phyloP scores from a whole-genome alignment of 2,329 filamentous ascomycete genomes.

The Alternaria sp. region DNA sequence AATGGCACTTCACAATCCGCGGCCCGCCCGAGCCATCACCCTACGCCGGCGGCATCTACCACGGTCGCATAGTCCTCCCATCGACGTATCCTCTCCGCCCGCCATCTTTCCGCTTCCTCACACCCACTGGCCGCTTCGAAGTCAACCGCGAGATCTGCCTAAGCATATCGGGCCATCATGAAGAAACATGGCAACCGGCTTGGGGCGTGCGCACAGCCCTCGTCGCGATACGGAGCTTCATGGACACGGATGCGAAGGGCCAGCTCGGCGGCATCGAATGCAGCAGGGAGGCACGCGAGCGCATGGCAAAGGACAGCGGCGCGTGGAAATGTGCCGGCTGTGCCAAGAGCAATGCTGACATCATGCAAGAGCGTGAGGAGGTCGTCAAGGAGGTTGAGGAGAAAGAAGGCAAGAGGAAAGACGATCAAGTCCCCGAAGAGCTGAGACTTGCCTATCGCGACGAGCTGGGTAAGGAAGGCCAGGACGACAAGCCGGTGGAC shows the following conservation, averaged over 20 bases:
- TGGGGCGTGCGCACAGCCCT: conserved; percentile 95
- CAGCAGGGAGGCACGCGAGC: conserved; percentile 65
- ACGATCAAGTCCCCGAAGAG: conserved; percentile 60
- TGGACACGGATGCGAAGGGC: conserved; percentile 87
- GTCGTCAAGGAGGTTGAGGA: conserved; percentile 56
- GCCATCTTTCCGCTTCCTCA: conserved; percentile 93
- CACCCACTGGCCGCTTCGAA: conserved; percentile 90
- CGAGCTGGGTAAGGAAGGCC: conserved; percentile 62
- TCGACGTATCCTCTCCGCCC: conserved; percentile 89
- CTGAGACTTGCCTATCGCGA: conserved; percentile 74
- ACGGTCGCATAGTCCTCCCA: conserved; percentile 91
- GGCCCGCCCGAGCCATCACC: conserved; percentile 80
- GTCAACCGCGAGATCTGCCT: conserved; percentile 97
- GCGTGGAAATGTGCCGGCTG: conserved; percentile 75
- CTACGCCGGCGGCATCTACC: conserved; percentile 85
- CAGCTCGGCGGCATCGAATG: conserved; percentile 91
- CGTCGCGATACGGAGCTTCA: conserved; percentile 80
- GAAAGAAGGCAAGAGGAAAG: conserved; percentile 50
- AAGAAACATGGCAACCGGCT: conserved; percentile 98
- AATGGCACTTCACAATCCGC: conserved; percentile 98
- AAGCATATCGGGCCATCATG: conserved; percentile 91
- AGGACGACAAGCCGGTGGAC: conserved; percentile 16
- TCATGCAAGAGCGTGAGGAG: conserved; percentile 74
- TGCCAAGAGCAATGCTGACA: conserved; percentile 72
- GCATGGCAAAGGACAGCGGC: conserved; percentile 71